Conservation (phyloP, 305 asterid genomes). For the Fraxinus latifolia region DNA sequence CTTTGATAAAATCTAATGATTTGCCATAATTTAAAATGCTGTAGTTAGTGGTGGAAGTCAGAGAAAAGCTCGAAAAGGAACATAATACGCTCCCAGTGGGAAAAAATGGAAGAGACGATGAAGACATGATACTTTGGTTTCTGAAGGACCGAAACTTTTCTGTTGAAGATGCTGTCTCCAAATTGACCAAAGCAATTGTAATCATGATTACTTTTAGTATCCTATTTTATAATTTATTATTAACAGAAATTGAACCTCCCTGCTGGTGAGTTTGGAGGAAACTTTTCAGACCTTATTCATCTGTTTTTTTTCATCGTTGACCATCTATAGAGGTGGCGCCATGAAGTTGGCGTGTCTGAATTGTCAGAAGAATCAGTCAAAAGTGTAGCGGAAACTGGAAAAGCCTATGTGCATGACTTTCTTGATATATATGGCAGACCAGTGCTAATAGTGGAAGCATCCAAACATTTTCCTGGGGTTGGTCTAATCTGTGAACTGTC, state of each 20-base stretch:
- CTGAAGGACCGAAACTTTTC: slow-evolving; percentile 77
- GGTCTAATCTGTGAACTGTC: slow-evolving; percentile 12
- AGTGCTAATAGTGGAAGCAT: slow-evolving; percentile 59
- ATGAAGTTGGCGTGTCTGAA: slow-evolving; percentile 67
- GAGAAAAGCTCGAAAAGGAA: slow-evolving; percentile 65
- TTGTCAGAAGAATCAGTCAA: slow-evolving; percentile 68
- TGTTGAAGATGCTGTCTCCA: slow-evolving; percentile 63
- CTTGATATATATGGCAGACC: slow-evolving; percentile 62
- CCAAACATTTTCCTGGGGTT: slow-evolving; percentile 88
- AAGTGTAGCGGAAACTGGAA: slow-evolving; percentile 57
- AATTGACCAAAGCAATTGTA: slow-evolving; percentile 82
- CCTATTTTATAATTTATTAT: neutral
- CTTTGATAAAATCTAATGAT: neutral
- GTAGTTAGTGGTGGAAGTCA: slow-evolving; percentile 74
- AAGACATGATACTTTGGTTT: slow-evolving; percentile 87
- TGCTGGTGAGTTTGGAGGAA: neutral
- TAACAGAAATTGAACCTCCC: neutral
- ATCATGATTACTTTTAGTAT: slow-evolving; percentile 14
- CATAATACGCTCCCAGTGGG: slow-evolving; percentile 65
- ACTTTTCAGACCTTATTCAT: neutral
- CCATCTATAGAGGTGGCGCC: slow-evolving; percentile 62
- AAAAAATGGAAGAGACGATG: slow-evolving; percentile 81
- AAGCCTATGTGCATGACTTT: slow-evolving; percentile 62
- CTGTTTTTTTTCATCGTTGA: neutral
- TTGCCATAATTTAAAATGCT: slow-evolving; percentile 17